These are phyloP conservation scores for Lactarius indigo DNA, from an alignment of 768 basidiomycete genomes.

Conservation along the genomic window DNA sequence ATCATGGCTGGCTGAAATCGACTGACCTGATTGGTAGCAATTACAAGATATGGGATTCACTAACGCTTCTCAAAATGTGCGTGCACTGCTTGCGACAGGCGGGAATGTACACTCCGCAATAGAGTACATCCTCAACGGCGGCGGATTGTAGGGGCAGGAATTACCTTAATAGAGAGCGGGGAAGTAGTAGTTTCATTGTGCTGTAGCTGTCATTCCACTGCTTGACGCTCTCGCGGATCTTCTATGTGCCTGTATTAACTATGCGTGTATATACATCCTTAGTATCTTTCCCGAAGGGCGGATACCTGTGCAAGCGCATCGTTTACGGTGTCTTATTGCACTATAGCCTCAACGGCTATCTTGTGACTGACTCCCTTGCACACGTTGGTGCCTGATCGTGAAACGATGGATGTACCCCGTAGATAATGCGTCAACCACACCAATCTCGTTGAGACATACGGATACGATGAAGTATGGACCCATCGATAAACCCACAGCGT, in stretches of 20 bases:
- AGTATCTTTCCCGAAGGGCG: not conserved
- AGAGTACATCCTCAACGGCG: conserved; percentile 85
- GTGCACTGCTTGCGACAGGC: conserved; percentile 87
- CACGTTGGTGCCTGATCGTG: not conserved
- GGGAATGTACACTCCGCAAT: conserved; percentile 91
- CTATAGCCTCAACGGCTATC: not conserved
- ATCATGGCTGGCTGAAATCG: not conserved
- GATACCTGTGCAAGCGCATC: not conserved
- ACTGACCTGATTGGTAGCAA: conserved; percentile 51
- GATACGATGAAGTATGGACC: not conserved
- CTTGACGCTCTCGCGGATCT: not conserved
- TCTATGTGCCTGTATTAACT: conserved; percentile 12
- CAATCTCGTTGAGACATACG: no score
- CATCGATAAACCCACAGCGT: not conserved
- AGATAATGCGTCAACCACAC: not conserved
- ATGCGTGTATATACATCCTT: conserved; percentile 10
- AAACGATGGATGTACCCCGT: not conserved
- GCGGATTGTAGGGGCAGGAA: conserved; percentile 48
- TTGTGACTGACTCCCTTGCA: not conserved
- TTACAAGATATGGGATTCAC: conserved; percentile 93
- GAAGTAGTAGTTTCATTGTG: not conserved
- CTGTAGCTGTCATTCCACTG: not conserved
- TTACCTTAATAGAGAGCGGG: conserved; percentile 1
- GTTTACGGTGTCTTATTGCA: not conserved
- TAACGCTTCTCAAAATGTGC: conserved; percentile 85